phyloP scores from a whole-genome alignment of 73 alveolate genomes.

The Effrenium voratum region DNA sequence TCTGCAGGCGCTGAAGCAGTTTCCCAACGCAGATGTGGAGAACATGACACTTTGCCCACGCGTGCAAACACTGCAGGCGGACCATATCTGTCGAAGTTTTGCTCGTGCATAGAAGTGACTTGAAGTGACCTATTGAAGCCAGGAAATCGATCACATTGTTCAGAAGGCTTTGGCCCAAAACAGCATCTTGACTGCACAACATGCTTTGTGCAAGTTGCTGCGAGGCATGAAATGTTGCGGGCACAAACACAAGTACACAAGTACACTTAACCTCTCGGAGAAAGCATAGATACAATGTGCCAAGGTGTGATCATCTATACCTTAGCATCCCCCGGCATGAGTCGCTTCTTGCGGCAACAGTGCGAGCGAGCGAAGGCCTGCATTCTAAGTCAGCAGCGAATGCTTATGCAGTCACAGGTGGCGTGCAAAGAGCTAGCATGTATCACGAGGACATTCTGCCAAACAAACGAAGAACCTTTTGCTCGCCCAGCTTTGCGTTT shows the following conservation, averaged over 20 bases:
- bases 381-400: neutral
- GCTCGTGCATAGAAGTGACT: neutral
- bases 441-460: too few relatives aligned
- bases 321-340: constrained; percentile 91
- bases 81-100: neutral
- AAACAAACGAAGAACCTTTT: too few relatives aligned
- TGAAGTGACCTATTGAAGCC: too few relatives aligned
- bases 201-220: too few relatives aligned
- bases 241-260: too few relatives aligned
- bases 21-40: constrained; percentile 20
- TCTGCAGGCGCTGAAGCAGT: constrained; percentile 65
- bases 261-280: too few relatives aligned
- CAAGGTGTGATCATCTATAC: constrained; percentile 59
- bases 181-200: neutral
- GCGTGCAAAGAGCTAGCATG: neutral
- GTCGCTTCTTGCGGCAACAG: constrained; percentile 84
- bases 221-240: too few relatives aligned
- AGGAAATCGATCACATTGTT: constrained; percentile 87
- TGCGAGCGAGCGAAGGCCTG: constrained; percentile 82
- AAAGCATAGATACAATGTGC: neutral
- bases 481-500: too few relatives aligned
- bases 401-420: neutral
- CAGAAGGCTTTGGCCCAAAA: neutral
- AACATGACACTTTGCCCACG: constrained; percentile 57
- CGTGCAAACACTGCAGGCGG: constrained; percentile 34